These are phyloP conservation scores for Phytophthora vignae DNA, from an alignment of 352 stramenopile genomes.

Conservation along the genomic window DNA sequence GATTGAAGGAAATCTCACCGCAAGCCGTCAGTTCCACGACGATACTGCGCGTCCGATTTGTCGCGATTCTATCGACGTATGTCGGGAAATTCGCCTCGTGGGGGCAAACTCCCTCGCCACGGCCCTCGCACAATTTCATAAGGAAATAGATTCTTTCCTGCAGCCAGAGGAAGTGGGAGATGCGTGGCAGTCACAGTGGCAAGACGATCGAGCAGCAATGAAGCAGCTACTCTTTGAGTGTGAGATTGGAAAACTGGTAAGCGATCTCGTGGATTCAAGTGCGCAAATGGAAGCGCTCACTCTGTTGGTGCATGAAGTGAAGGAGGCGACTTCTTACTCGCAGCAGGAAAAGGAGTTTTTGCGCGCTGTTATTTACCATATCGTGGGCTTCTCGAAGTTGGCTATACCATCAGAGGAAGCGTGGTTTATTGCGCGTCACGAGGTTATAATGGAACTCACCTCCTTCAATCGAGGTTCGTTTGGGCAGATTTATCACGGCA, in stretches of 20 bases:
- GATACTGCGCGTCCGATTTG: neutral
- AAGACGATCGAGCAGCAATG: neutral
- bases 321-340: neutral
- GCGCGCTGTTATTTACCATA: neutral
- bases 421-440: neutral
- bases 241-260: neutral
- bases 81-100: neutral
- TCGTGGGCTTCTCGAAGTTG: neutral
- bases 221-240: neutral
- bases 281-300: neutral
- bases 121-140: neutral
- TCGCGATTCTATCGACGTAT: neutral
- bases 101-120: neutral
- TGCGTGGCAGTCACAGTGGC: neutral
- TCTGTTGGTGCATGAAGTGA: neutral
- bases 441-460: neutral
- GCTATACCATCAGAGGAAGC: neutral
- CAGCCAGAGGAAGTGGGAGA: neutral
- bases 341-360: neutral
- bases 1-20: neutral
- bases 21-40: neutral
- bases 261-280: neutral
- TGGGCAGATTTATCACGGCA: neutral
- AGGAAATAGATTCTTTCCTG: neutral
- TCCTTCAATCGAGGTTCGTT: neutral